Evolutionary conservation across 306 rosid species (phyloP).

Genomic region (Malus sylvestris): DNA sequence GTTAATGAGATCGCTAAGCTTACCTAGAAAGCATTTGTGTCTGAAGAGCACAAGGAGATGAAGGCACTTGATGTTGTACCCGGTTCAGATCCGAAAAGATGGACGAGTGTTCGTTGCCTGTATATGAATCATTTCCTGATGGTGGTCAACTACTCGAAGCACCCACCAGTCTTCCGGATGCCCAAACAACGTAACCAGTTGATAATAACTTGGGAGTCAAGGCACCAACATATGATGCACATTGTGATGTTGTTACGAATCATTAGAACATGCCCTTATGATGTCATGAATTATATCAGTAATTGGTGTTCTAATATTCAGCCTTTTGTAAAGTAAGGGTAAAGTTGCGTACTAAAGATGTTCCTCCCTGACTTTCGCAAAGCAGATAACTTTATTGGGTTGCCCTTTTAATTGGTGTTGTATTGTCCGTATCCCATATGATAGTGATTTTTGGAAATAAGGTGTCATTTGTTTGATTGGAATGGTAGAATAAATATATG

Average conservation of each 20-base stretch:
- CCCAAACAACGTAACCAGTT: conserved; percentile 41
- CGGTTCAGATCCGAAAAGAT: conserved; percentile 40
- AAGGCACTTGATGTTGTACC: conserved; percentile 58
- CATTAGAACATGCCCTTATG: background rate
- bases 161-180: conserved; percentile 54
- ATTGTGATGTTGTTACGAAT: background rate
- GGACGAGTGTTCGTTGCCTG: conserved; percentile 41
- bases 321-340: too few relatives aligned
- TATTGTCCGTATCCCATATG: too few relatives aligned
- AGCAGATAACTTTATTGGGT: too few relatives aligned
- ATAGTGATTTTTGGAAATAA: too few relatives aligned
- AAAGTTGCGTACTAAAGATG: too few relatives aligned
- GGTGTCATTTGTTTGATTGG: too few relatives aligned
- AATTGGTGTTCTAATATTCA: too few relatives aligned
- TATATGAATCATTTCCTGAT: conserved; percentile 51
- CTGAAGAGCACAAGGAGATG: conserved; percentile 34
- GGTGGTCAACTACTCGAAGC: conserved; percentile 71
- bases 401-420: too few relatives aligned
- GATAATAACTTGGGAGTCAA: background rate
- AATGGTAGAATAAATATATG: too few relatives aligned
- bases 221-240: background rate
- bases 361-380: too few relatives aligned
- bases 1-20: conserved; percentile 35
- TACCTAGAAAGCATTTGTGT: conserved; percentile 36
- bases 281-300: background rate